Base-by-base conservation (phyloP, 495 filamentous ascomycete species). In the Xanthoparmelia taractica region DNA sequence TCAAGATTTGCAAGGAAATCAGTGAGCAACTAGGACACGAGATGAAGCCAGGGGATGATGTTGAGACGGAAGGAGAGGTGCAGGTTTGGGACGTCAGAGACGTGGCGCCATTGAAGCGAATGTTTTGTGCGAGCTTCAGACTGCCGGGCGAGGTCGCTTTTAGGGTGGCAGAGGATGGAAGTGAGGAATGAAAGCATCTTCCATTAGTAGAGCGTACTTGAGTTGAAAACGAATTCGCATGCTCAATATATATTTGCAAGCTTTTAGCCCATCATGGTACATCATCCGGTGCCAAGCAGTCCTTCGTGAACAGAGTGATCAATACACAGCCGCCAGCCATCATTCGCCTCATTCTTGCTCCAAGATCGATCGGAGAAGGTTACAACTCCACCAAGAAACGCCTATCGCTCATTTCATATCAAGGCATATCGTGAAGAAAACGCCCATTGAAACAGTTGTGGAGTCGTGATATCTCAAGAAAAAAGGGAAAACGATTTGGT, bases 101-200 rank as follows among this genome's bases (percentile, higher is more conserved):
- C 63, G 95, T 98, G 61, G 89, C 91, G 66, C 94, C 95, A 37
- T 86, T 87, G 65, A 97, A 98, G 81, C 83, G 85, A 70, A 97
- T 97, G 91, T 97, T 95, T 74, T 97, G 94, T 73, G 92, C 90
- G 11, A 95, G 84, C 66, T 97, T 98, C 73, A 80, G 91, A 59
- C 67, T 98, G 50, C 95, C 94, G 31, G 67, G 71, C 29, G 85
- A 89, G 71, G 91, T 96, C 3, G 94, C 91, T 52, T 96, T 96
- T 76, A 52, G 72, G 61, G 20, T 47, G 29, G 25, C 18, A 1
- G 13, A 20, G 2, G 10, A 31, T 7, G 23, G 34, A 6, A 36
- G 11, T 2, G 25, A n/a, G 18, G 4, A n/a, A 7, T 4, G 0
- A n/a, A n/a, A 54, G 15, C 17, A 0, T 33, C 8, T 54, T 33